Evolutionary conservation across 2,329 filamentous ascomycete species (phyloP).

Genomic region (Penicillium brevicompactum): DNA sequence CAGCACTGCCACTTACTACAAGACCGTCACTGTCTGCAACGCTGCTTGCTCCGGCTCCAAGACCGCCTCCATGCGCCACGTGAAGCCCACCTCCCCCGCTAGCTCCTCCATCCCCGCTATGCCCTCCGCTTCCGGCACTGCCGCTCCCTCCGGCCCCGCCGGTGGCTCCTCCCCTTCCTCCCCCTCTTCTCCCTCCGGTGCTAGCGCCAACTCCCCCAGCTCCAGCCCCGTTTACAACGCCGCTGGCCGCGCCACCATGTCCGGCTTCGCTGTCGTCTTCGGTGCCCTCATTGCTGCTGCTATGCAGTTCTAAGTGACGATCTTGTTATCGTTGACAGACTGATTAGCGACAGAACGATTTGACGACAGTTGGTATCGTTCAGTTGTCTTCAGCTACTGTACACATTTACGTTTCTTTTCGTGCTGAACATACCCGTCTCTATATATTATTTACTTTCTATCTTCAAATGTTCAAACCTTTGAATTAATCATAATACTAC

Average conservation of each 20-base stretch:
- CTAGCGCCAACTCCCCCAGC: neutral
- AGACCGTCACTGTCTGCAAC: conserved; percentile 6
- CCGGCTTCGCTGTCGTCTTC: conserved; percentile 24
- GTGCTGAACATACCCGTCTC: conserved; percentile 7
- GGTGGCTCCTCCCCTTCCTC: neutral
- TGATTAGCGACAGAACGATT: neutral
- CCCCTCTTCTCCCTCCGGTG: neutral
- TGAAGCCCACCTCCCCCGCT: conserved; percentile 11
- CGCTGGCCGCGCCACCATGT: conserved; percentile 27
- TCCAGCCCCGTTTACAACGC: conserved; percentile 24
- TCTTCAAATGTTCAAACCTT: conserved; percentile 2
- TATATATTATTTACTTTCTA: neutral
- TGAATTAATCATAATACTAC: conserved; percentile 7
- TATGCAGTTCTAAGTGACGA: conserved; percentile 26
- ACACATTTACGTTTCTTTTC: conserved; percentile 2
- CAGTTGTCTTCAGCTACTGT: conserved; percentile 3
- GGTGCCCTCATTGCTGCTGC: conserved; percentile 23
- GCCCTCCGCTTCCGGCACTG: conserved; percentile 3
- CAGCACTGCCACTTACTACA: conserved; percentile 5
- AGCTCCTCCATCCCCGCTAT: conserved; percentile 8
- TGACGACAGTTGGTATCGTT: neutral
- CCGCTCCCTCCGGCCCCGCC: conserved; percentile 1
- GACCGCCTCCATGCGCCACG: neutral
- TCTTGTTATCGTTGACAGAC: neutral
- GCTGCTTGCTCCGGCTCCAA: neutral